These are phyloP conservation scores for Ophiobolus disseminans DNA, from an alignment of 2,329 filamentous ascomycete species.

Conservation along the genomic window DNA sequence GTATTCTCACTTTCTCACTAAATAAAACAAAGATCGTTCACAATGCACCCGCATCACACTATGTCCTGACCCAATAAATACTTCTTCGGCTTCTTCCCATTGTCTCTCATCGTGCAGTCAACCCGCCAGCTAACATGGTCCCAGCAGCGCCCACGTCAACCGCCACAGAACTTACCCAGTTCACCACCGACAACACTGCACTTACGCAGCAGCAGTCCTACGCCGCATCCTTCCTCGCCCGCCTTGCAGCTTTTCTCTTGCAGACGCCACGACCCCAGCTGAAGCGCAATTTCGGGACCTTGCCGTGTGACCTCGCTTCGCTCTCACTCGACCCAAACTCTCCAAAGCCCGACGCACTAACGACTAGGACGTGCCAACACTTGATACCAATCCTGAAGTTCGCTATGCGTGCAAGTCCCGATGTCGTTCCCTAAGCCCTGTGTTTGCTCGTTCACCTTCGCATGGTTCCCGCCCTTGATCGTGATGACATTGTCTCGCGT, in stretches of 20 bases:
- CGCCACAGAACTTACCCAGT: background rate
- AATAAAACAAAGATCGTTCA: too few relatives aligned
- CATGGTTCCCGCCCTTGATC: background rate
- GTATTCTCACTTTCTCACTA: too few relatives aligned
- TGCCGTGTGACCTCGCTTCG: background rate
- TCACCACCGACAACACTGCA: background rate
- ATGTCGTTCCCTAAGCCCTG: slow-evolving; percentile 3
- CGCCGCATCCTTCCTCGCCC: slow-evolving; percentile 5
- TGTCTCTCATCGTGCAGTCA: too few relatives aligned
- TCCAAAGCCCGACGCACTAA: background rate
- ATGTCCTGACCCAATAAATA: too few relatives aligned
- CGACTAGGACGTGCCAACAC: background rate
- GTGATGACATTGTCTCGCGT: background rate
- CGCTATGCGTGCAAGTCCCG: background rate
- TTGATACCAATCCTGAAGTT: background rate
- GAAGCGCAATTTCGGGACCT: background rate
- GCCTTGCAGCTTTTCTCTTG: slow-evolving; percentile 5
- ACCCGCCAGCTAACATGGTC: too few relatives aligned
- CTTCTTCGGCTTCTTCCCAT: too few relatives aligned
- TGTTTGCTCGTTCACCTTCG: slow-evolving; percentile 3
- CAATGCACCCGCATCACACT: too few relatives aligned
- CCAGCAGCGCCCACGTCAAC: background rate
- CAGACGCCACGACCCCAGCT: background rate
- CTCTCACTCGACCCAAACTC: background rate
- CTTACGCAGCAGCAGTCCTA: background rate